phyloP scores from a whole-genome alignment of 495 filamentous ascomycete species.

The Penicillium steckii region DNA sequence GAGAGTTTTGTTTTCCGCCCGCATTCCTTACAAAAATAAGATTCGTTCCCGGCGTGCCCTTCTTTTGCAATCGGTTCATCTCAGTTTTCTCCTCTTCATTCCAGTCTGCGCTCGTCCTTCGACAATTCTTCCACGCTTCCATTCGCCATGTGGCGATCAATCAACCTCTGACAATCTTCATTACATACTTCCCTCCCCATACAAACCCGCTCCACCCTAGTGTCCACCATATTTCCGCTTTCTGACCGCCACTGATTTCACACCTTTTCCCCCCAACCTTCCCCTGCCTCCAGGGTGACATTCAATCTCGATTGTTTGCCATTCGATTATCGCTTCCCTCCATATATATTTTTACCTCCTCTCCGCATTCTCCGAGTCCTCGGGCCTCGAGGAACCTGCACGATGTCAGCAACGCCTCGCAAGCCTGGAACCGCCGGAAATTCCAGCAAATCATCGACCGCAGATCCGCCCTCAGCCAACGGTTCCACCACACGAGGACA shows the following conservation, averaged over 20 bases:
- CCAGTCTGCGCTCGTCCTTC: conserved; percentile 20
- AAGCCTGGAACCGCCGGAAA: conserved; percentile 41
- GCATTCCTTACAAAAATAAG: conserved; percentile 25
- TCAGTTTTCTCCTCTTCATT: conserved; percentile 20
- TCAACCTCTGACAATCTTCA: conserved; percentile 28
- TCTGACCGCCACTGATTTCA: conserved; percentile 31
- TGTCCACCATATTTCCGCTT: conserved; percentile 21
- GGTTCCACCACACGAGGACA: conserved; percentile 42
- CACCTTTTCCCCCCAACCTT: conserved; percentile 12
- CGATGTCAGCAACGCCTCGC: conserved; percentile 46
- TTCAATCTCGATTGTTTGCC: conserved; percentile 1
- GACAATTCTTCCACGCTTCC: conserved; percentile 19
- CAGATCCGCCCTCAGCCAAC: conserved; percentile 34
- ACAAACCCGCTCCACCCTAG: conserved; percentile 16
- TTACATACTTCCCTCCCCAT: conserved; percentile 16
- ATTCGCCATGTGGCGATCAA: conserved; percentile 27
- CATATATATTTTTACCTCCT: conserved; percentile 17
- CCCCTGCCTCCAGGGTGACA: neutral
- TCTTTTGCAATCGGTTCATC: conserved; percentile 16
- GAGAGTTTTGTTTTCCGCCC: conserved; percentile 10
- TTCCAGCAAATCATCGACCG: conserved; percentile 39
- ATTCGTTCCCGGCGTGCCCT: conserved; percentile 2
- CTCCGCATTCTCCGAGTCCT: conserved; percentile 2
- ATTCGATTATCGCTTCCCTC: conserved; percentile 6
- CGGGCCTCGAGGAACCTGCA: conserved; percentile 25